Evolutionary conservation across 352 stramenopile genomes (phyloP).

Genomic region (Hyphochytrium catenoides): DNA sequence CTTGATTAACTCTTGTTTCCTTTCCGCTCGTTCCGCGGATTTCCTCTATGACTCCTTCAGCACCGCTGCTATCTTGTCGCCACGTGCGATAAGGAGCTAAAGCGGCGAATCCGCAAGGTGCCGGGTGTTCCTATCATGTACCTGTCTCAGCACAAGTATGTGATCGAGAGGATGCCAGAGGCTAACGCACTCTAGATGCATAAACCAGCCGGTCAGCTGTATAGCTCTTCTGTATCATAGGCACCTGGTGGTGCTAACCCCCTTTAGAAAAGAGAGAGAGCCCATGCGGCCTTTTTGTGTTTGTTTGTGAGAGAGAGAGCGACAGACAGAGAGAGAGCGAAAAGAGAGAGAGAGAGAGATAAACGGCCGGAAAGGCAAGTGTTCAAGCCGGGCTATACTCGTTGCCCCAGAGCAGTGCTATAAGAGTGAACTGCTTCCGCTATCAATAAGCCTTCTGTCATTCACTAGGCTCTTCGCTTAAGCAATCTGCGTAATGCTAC

Average conservation of each 20-base stretch:
- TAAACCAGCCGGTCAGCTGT: conserved; percentile 12
- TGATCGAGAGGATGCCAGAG: conserved; percentile 97
- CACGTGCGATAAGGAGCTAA: conserved; percentile 98
- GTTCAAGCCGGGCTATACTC: too few relatives aligned
- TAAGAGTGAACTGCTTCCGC: too few relatives aligned
- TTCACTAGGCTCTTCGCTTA: too few relatives aligned
- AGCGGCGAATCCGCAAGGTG: conserved; percentile 95
- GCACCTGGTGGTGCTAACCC: conserved; percentile 3
- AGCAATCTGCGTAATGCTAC: too few relatives aligned
- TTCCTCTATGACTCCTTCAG: conserved; percentile 10
- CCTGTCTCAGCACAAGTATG: conserved; percentile 96
- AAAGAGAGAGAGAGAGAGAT: too few relatives aligned
- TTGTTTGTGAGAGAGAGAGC: too few relatives aligned
- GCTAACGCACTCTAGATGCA: conserved; percentile 70
- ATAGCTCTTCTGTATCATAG: conserved; percentile 3
- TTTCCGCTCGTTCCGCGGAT: not conserved
- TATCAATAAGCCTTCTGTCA: too few relatives aligned
- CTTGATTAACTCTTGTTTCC: not conserved
- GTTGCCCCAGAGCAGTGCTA: too few relatives aligned
- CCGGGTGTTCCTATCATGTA: conserved; percentile 99
- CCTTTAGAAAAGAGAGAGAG: conserved; percentile 17
- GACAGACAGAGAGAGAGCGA: too few relatives aligned
- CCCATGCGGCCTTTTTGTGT: too few relatives aligned
- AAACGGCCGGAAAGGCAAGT: too few relatives aligned
- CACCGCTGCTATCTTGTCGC: conserved; percentile 97